Base-by-base conservation (phyloP, 176 grass and related monocot genomes). In the Urochloa ruziziensis region DNA sequence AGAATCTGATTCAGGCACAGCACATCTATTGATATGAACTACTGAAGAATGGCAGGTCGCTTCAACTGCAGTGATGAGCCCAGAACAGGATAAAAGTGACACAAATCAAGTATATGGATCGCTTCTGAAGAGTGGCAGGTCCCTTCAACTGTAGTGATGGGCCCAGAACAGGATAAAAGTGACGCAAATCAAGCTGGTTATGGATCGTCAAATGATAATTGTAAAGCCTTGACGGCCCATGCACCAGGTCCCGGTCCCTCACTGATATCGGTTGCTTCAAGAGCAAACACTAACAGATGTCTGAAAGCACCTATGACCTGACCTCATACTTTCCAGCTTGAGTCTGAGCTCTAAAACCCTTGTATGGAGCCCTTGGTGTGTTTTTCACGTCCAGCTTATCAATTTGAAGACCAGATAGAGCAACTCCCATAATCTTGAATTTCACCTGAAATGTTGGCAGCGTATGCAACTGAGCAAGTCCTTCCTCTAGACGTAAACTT, bases 291-390 rank as follows among this genome's bases (percentile, higher is more conserved):
- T 40, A 48, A 52, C 24, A 61, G 8, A 39, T 14, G 40, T 73
- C 56, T 40, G 62, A 4, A 35, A 57, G 42, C 48, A 81, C 32
- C 79, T 95, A 95, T 1, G 93, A 91, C 82, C 96, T 86, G 79
- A 95, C 84, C 87, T 95, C 93, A 78, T 95, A 98, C 66, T 92
- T 87, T 66, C 93, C 96, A 57, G 96, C 89, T 86, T 91, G 91
- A 74, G 96, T 98, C 46, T 90, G 89, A 19, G 96, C 93, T 62
- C 96, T 89, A n/a, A 98, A 98, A 61, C 96, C 93, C 86, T 98
- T 98, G 72, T 91, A 98, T 70, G 93, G 96, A 82, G 76, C 81
- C 21, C 23, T 86, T 29, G 89, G 66, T 63, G 85, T 89, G 57
- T 92, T 95, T 83, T 73, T 94, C 3, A 95, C 69, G 21, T 98